phyloP scores from a whole-genome alignment of 371 early-diverging fungal species.

The Massospora cicadina region DNA sequence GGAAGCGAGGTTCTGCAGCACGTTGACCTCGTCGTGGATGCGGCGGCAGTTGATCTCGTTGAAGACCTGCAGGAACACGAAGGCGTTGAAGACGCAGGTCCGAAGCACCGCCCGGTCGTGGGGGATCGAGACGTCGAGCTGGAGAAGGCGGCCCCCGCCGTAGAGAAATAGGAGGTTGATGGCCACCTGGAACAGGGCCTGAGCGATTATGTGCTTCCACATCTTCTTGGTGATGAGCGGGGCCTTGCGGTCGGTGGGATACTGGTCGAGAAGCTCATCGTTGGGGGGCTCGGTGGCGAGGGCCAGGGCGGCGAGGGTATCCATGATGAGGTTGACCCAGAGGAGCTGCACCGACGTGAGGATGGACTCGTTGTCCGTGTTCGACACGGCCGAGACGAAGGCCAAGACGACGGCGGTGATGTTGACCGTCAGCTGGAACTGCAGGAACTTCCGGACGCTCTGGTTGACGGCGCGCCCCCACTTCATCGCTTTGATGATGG shows the following conservation, averaged over 20 bases:
- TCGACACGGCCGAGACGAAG: conserved; percentile 36
- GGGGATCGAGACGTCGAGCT: conserved; percentile 5
- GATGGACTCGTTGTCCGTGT: conserved; percentile 24
- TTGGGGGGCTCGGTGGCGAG: conserved; percentile 60
- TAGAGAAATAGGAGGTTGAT: conserved; percentile 33
- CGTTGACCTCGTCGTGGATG: conserved; percentile 38
- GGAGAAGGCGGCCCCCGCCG: conserved; percentile 16
- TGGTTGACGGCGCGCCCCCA: conserved; percentile 72
- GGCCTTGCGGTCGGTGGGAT: conserved; percentile 36
- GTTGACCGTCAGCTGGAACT: conserved; percentile 65
- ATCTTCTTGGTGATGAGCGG: conserved; percentile 42
- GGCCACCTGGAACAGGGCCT: conserved; percentile 37
- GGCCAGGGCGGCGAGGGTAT: conserved; percentile 57
- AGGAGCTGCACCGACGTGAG: conserved; percentile 56
- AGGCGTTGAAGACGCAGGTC: conserved; percentile 55
- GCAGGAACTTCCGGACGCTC: conserved; percentile 58
- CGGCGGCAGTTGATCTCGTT: conserved; percentile 56
- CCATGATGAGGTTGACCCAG: conserved; percentile 73
- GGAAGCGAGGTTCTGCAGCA: conserved; percentile 28
- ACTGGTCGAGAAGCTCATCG: conserved; percentile 31
- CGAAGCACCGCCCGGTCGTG: conserved; percentile 20
- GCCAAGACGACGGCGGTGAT: conserved; percentile 48
- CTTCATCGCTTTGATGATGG: conserved; percentile 50
- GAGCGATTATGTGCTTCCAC: conserved; percentile 56
- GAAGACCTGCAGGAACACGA: conserved; percentile 61